phyloP scores from a whole-genome alignment of 2,329 filamentous ascomycete genomes.

The Atkinsonella texensis region DNA sequence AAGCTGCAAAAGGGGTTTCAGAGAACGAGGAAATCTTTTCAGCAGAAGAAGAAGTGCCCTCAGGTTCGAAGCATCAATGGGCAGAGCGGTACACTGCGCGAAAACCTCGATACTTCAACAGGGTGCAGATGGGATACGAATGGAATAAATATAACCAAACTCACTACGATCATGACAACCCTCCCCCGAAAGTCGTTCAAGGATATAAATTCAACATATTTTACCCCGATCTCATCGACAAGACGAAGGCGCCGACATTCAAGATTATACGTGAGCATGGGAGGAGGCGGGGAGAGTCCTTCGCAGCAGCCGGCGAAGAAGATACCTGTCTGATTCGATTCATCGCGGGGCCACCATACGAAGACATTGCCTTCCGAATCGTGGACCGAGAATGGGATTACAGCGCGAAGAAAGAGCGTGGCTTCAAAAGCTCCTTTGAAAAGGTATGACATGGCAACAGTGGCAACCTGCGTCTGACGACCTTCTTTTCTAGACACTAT shows the following conservation, averaged over 20 bases:
- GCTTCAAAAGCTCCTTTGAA: slow-evolving; percentile 94
- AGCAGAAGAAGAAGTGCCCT: slow-evolving; percentile 66
- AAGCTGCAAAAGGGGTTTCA: slow-evolving; percentile 78
- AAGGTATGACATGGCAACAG: slow-evolving; percentile 51
- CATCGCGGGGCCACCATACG: slow-evolving; percentile 87
- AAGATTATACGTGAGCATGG: slow-evolving; percentile 91
- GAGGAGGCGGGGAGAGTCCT: slow-evolving; percentile 77
- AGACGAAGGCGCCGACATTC: slow-evolving; percentile 87
- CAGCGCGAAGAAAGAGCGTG: slow-evolving; percentile 85
- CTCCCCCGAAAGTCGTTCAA: slow-evolving; percentile 93
- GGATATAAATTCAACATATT: slow-evolving; percentile 99
- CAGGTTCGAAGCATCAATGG: slow-evolving; percentile 58
- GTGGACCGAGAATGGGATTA: slow-evolving; percentile 99
- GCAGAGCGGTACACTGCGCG: slow-evolving; percentile 74
- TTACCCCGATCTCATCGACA: slow-evolving; percentile 94
- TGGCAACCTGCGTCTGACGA: slow-evolving; percentile 8
- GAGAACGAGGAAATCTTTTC: slow-evolving; percentile 96
- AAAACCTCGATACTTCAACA: slow-evolving; percentile 95
- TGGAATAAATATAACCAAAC: slow-evolving; percentile 99
- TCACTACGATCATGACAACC: slow-evolving; percentile 97
- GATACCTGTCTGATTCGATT: slow-evolving; percentile 96
- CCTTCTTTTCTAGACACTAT: slow-evolving; percentile 7
- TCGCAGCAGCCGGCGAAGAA: slow-evolving; percentile 86
- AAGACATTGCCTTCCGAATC: slow-evolving; percentile 93
- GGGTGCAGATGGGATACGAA: slow-evolving; percentile 97